Evolutionary conservation across 2,329 filamentous ascomycete species (phyloP).

Genomic region (Alternaria sp.): DNA sequence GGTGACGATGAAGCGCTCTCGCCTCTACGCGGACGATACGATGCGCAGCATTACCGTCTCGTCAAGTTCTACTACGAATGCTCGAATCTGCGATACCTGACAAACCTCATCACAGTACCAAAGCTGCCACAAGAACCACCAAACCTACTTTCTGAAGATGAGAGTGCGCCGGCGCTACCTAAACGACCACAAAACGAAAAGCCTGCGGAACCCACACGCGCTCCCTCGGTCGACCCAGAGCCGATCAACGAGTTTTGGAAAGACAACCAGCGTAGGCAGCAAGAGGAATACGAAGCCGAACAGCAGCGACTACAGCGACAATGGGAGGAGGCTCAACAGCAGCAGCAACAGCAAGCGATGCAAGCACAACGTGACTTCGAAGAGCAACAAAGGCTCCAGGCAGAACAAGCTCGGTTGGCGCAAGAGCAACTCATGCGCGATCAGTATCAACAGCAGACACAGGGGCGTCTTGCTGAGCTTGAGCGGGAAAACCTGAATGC

Average conservation of each 20-base stretch:
- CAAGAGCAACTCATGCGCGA: conserved; percentile 90
- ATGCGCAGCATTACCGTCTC: conserved; percentile 94
- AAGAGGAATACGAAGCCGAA: conserved; percentile 94
- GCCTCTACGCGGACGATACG: conserved; percentile 86
- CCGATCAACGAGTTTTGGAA: conserved; percentile 99
- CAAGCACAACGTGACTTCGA: conserved; percentile 96
- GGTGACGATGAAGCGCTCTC: conserved; percentile 93
- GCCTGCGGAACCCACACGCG: conserved; percentile 64
- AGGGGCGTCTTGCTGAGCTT: conserved; percentile 93
- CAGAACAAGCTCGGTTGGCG: conserved; percentile 88
- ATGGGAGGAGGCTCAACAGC: conserved; percentile 80
- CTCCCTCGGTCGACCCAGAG: conserved; percentile 82
- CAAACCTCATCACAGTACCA: conserved; percentile 93
- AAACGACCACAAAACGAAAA: conserved; percentile 75
- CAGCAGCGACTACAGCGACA: conserved; percentile 88
- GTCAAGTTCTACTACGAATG: conserved; percentile 99
- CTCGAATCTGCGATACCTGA: conserved; percentile 95
- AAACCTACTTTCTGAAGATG: conserved; percentile 85
- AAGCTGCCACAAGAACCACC: conserved; percentile 95
- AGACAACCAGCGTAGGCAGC: conserved; percentile 87
- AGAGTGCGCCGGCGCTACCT: conserved; percentile 80
- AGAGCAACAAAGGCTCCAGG: conserved; percentile 86
- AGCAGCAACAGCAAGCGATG: conserved; percentile 82
- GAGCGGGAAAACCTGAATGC: conserved; percentile 96
- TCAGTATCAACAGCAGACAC: conserved; percentile 91